Evolutionary conservation across 1,139 yeast species (phyloP), one percentile per base, ranked within the genome.

Genomic region (Taiozyma sp.): DNA sequence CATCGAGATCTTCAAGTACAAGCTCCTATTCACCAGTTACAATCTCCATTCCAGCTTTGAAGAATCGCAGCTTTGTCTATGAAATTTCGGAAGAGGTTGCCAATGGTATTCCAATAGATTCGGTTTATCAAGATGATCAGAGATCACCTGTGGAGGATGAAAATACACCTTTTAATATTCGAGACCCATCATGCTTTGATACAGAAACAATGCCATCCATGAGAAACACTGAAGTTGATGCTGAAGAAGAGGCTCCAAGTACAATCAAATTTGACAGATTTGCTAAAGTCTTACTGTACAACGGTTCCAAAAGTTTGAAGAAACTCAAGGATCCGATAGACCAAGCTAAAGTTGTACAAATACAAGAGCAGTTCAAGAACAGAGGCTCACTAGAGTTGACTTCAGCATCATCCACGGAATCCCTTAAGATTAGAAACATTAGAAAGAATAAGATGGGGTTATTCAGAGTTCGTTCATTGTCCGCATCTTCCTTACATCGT

Each of bases 251-350:
- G 2, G 13, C 10, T 2, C 24, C 44, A 13, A 48, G 51, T 10
- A 56, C 52, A 4, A 56, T 60, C 26, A 56, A 52, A 41, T 60
- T 61, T 50, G 59, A 56, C 35, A 47, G 51, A 14, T 58, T 58
- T 50, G 57, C 64, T 1, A 50, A 56, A 7, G 51, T 61, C 9
- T 47, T 60, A n/a, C 49, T 60, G 11, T 61, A 60, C 51, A 58
- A 61, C 50, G 57, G 57, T 9, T 52, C 56, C 1, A 50, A 54
- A 14, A 48, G 54, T 7, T 50, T 58, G 39, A 50, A 48, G 16
- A 34, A 11, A 5, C 29, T 19, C 16, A 41, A 24, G 19, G 22
- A 44, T 22, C 44, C 41, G 3, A 29, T 10, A 1, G 14, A 43
- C 4, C 22, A 22, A 4, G 24, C 19, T 13, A 41, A 28, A 43